phyloP scores from a whole-genome alignment of 1,139 yeast genomes.

The Kodamaea sp. region DNA sequence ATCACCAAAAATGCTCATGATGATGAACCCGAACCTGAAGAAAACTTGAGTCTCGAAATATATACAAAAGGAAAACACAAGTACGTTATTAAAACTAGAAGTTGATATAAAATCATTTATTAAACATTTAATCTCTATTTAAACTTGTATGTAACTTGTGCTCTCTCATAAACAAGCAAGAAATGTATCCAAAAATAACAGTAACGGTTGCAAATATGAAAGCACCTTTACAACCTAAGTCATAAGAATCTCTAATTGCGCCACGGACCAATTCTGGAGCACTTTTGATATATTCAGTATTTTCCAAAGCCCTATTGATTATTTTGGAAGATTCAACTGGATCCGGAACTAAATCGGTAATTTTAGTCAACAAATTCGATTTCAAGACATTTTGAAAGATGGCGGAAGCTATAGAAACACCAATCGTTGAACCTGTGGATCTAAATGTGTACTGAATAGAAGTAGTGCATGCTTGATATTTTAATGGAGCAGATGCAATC shows the following conservation, averaged over 20 bases:
- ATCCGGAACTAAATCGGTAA: constrained; percentile 22
- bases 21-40: neutral
- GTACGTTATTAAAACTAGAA: too few relatives aligned
- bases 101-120: too few relatives aligned
- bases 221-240: constrained; percentile 19
- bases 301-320: constrained; percentile 19
- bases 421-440: constrained; percentile 26
- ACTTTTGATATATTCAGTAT: constrained; percentile 15
- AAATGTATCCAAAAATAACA: constrained; percentile 16
- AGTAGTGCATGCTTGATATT: constrained; percentile 24
- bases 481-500: constrained; percentile 22
- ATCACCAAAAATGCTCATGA: constrained; percentile 7
- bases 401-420: constrained; percentile 22
- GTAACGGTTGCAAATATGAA: constrained; percentile 18
- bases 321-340: constrained; percentile 15
- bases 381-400: constrained; percentile 20
- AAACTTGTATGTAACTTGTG: constrained; percentile 36
- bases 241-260: constrained; percentile 20
- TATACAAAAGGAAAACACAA: neutral
- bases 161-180: constrained; percentile 23
- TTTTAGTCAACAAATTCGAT: constrained; percentile 10
- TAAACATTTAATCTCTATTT: constrained; percentile 27
- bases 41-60: constrained; percentile 9
- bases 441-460: constrained; percentile 26
- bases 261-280: constrained; percentile 19